Evolutionary conservation across 2,329 filamentous ascomycete genomes (phyloP).

Genomic region (Pyricularia sp.): DNA sequence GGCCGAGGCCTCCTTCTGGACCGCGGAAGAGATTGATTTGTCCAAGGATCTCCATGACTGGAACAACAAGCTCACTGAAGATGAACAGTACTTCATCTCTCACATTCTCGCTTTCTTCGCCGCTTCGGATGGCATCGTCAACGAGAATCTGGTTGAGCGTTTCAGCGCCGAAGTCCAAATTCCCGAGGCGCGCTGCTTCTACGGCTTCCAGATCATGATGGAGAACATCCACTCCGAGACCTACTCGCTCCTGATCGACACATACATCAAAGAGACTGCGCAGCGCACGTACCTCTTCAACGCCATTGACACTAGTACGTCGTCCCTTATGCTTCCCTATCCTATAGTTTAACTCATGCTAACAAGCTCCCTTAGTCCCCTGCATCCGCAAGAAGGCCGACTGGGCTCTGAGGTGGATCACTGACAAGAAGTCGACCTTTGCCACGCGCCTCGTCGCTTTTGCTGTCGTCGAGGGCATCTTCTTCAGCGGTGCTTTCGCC

Average conservation of each 20-base stretch:
- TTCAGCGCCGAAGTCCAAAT: constrained; percentile 97
- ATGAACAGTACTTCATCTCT: constrained; percentile 96
- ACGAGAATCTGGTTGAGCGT: constrained; percentile 96
- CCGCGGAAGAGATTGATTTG: constrained; percentile 96
- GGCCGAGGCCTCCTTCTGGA: constrained; percentile 99
- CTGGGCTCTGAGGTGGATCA: constrained; percentile 93
- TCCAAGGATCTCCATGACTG: constrained; percentile 99
- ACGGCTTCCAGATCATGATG: constrained; percentile 99
- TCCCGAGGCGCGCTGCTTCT: constrained; percentile 97
- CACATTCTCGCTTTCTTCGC: constrained; percentile 99
- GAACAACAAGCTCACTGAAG: constrained; percentile 94
- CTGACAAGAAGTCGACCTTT: constrained; percentile 85
- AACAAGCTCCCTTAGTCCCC: constrained; percentile 46
- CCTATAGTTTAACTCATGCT: constrained; percentile 39
- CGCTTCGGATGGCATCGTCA: constrained; percentile 96
- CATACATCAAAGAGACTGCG: constrained; percentile 95
- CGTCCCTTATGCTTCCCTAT: not conserved
- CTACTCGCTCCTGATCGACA: constrained; percentile 97
- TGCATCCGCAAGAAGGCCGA: constrained; percentile 98
- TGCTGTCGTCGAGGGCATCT: constrained; percentile 96
- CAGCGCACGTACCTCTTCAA: constrained; percentile 95
- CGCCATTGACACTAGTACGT: constrained; percentile 89
- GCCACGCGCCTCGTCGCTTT: constrained; percentile 93
- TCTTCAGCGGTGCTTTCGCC: constrained; percentile 97
- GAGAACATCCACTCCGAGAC: constrained; percentile 99